Percentiles rank a stretch among this genome's conserved stretches.
phyloP scores from a whole-genome alignment of 1,284 basidiomycete genomes.

The Peniophora sp. region DNA sequence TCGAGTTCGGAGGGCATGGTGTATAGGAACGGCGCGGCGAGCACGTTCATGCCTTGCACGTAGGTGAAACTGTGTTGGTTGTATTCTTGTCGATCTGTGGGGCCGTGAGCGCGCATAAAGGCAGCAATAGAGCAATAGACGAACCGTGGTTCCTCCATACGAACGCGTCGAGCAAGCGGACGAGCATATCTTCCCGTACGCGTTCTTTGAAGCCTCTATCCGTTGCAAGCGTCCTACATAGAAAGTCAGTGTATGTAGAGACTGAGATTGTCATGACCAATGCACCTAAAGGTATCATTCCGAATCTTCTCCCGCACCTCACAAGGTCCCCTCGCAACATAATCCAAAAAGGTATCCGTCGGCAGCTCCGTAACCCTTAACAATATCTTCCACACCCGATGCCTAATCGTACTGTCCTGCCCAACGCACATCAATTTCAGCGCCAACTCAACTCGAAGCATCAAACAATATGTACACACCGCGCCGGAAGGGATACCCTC shows the following conservation, averaged over 20 bases:
- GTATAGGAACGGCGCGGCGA: constrained; percentile 95
- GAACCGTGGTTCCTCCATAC: constrained; percentile 88
- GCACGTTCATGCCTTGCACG: constrained; percentile 98
- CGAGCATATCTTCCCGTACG: constrained; percentile 94
- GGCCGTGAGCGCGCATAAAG: neutral
- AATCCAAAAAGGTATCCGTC: constrained; percentile 70
- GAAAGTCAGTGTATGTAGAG: neutral
- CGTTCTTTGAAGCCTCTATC: constrained; percentile 92
- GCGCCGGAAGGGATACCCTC: constrained; percentile 76
- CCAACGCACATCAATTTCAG: constrained; percentile 1
- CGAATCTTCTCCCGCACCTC: constrained; percentile 85
- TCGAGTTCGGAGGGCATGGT: constrained; percentile 94
- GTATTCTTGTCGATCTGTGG: constrained; percentile 44
- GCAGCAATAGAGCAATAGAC: neutral
- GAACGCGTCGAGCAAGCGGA: constrained; percentile 90
- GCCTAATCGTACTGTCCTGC: constrained; percentile 69
- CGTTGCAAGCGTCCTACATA: constrained; percentile 82
- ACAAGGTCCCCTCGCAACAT: constrained; percentile 79
- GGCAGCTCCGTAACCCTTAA: constrained; percentile 74
- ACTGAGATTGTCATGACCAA: neutral
- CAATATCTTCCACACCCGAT: constrained; percentile 89
- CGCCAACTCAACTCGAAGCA: constrained; percentile 2
- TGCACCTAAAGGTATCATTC: constrained; percentile 72
- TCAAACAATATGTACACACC: constrained; percentile 33
- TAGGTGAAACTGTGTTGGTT: constrained; percentile 83